Percentiles rank a stretch among this genome's conserved stretches.
These are phyloP conservation scores for Hibiscus tridactylites DNA, from an alignment of 345 rosid genomes.

Conservation along the genomic window DNA sequence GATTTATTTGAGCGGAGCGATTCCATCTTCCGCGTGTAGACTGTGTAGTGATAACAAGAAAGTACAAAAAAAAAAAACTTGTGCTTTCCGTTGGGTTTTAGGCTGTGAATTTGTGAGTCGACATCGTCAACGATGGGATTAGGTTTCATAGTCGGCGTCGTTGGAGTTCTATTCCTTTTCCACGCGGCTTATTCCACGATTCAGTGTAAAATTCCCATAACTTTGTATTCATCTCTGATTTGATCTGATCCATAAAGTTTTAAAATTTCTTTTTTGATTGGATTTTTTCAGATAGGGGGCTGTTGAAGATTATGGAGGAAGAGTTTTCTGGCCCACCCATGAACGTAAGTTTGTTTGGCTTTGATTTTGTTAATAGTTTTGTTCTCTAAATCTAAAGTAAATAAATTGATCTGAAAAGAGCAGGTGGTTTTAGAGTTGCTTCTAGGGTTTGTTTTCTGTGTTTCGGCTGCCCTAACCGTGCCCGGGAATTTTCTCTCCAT, in stretches of 20 bases:
- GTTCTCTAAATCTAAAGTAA: conserved; percentile 5
- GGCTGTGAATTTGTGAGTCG: not conserved
- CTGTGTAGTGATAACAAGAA: not conserved
- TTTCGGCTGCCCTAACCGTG: conserved; percentile 88
- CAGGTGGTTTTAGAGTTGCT: conserved; percentile 79
- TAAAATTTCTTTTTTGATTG: conserved; percentile 10
- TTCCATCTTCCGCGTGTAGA: not conserved
- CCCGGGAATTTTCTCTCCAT: conserved; percentile 85
- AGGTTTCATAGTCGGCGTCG: conserved; percentile 53
- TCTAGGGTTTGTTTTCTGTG: conserved; percentile 59
- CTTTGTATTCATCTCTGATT: not conserved
- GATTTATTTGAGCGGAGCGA: not conserved
- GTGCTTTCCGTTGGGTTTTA: not conserved
- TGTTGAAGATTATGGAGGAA: conserved; percentile 88
- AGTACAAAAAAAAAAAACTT: not conserved
- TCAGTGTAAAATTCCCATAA: conserved; percentile 41
- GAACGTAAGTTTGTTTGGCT: conserved; percentile 36
- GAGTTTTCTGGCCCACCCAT: conserved; percentile 76
- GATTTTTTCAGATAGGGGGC: conserved; percentile 57
- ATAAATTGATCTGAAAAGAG: not conserved
- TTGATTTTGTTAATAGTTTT: not conserved
- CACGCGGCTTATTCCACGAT: conserved; percentile 91
- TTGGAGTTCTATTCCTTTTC: conserved; percentile 60
- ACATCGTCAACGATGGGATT: conserved; percentile 34
- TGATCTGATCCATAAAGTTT: not conserved